These are phyloP conservation scores for Wickerhamiella dianesei DNA, from an alignment of 805 yeast genomes.

Conservation along the genomic window DNA sequence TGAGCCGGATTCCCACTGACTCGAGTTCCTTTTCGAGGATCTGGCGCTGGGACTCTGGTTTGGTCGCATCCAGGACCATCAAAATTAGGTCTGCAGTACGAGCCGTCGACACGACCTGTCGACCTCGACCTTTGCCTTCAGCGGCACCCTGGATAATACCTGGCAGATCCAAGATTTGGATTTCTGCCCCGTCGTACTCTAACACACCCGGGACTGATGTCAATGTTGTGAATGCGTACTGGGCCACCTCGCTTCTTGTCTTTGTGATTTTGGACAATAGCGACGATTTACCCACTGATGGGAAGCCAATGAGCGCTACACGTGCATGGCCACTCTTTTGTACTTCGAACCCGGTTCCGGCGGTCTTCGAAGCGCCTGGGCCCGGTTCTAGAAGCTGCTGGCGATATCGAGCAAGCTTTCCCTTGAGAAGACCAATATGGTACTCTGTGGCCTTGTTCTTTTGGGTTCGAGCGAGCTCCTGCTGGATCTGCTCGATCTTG, in stretches of 20 bases:
- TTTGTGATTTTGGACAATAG: constrained; percentile 78
- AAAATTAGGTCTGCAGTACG: constrained; percentile 84
- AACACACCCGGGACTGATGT: constrained; percentile 95
- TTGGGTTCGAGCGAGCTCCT: constrained; percentile 88
- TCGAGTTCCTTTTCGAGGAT: constrained; percentile 82
- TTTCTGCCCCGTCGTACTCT: constrained; percentile 91
- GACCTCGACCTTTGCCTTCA: constrained; percentile 94
- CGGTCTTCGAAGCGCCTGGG: constrained; percentile 51
- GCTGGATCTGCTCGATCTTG: constrained; percentile 78
- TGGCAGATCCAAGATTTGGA: constrained; percentile 93
- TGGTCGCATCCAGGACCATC: constrained; percentile 93
- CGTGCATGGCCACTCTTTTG: constrained; percentile 94
- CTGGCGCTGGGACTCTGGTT: constrained; percentile 76
- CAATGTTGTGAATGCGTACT: constrained; percentile 87
- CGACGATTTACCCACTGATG: constrained; percentile 95
- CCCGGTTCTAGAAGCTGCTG: constrained; percentile 86
- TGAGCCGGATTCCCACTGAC: constrained; percentile 83
- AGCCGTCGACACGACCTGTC: constrained; percentile 93
- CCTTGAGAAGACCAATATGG: constrained; percentile 86
- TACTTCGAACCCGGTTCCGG: constrained; percentile 87
- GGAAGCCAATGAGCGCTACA: constrained; percentile 89
- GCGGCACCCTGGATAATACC: constrained; percentile 95
- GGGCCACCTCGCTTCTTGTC: constrained; percentile 89
- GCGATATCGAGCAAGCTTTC: constrained; percentile 84
- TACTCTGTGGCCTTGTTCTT: constrained; percentile 97